Percentiles rank a stretch among this genome's conserved stretches.
These are phyloP conservation scores for Salvia hispanica DNA, from an alignment of 257 asterid genomes.

Conservation along the genomic window DNA sequence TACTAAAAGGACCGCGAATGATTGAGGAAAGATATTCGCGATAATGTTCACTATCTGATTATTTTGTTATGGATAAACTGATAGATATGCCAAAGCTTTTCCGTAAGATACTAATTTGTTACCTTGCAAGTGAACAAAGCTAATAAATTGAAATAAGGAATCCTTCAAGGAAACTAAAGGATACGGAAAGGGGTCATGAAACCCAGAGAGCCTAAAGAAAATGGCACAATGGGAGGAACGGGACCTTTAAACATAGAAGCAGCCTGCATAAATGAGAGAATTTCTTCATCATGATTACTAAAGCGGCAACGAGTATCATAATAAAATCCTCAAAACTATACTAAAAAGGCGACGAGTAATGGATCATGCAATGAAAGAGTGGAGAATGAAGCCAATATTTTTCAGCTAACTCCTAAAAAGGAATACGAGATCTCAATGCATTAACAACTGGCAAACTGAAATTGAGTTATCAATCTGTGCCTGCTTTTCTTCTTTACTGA, in stretches of 20 bases:
- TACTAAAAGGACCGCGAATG: slow-evolving; percentile 81
- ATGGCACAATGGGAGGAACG: slow-evolving; percentile 95
- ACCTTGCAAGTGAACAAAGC: slow-evolving; percentile 18
- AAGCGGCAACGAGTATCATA: not conserved
- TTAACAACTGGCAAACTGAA: not conserved
- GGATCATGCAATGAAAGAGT: not conserved
- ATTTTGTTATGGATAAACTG: slow-evolving; percentile 47
- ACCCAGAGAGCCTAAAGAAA: slow-evolving; percentile 97
- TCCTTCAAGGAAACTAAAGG: slow-evolving; percentile 40
- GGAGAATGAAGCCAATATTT: not conserved
- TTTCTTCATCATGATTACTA: not conserved
- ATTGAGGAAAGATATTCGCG: slow-evolving; percentile 64
- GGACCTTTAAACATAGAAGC: slow-evolving; percentile 99
- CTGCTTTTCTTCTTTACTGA: not conserved
- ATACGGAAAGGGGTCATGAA: slow-evolving; percentile 98
- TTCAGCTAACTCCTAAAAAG: not conserved
- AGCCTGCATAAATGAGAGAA: slow-evolving; percentile 61
- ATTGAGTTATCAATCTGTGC: not conserved
- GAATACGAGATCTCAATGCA: not conserved
- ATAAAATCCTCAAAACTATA: not conserved
- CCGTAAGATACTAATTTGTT: not conserved
- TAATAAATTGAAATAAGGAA: slow-evolving; percentile 22
- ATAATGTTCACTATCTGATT: slow-evolving; percentile 83
- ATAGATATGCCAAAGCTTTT: slow-evolving; percentile 16
- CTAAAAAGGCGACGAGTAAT: not conserved